Evolutionary conservation across 1,139 yeast genomes (phyloP), one percentile per base, ranked within the genome.

Genomic region (Yarrowia galli): DNA sequence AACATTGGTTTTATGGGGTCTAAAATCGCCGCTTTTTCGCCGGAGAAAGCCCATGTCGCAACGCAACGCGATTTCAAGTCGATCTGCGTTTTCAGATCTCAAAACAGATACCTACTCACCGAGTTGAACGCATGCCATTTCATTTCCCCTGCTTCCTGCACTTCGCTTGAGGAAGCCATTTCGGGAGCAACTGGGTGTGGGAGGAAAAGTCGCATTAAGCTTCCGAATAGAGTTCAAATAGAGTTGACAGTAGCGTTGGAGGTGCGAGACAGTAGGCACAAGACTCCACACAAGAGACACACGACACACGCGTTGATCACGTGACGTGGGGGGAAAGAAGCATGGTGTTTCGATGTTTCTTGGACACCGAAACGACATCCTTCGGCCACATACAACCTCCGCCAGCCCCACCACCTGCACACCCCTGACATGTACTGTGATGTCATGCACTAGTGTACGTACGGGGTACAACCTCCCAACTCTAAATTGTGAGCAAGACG

Each of bases 111-210:
- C 22, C 20, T 35, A 10, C 3, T 8, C 45, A 8, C 16, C 35
- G 32, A 36, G 9, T 16, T 36, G 12, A n/a, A 8, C 2, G 45
- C 22, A 9, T 13, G 56, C 35, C 60, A 23, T 23, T 54, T 38
- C 58, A 51, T 51, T 35, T 51, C 58, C 43, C 58, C 58, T 51
- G 42, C 18, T 16, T 51, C 58, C 58, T 51, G 58, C 58, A 51
- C 58, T 51, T 51, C 58, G 58, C 58, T 51, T 51, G 58, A 20
- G 58, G 9, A 28, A 36, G 42, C 58, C 28, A 28, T 51, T 51
- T 51, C 42, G 58, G 28, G 58, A 51, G 58, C 58, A 51, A 51
- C 58, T 51, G 9, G n/a, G 23, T 12, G 25, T 16, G 18, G 16
- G 20, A 25, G 10, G n/a, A 46, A 46, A 25, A 23, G 8, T 16